phyloP scores from a whole-genome alignment of 2,329 filamentous ascomycete genomes.

The Xylariaceae sp. region DNA sequence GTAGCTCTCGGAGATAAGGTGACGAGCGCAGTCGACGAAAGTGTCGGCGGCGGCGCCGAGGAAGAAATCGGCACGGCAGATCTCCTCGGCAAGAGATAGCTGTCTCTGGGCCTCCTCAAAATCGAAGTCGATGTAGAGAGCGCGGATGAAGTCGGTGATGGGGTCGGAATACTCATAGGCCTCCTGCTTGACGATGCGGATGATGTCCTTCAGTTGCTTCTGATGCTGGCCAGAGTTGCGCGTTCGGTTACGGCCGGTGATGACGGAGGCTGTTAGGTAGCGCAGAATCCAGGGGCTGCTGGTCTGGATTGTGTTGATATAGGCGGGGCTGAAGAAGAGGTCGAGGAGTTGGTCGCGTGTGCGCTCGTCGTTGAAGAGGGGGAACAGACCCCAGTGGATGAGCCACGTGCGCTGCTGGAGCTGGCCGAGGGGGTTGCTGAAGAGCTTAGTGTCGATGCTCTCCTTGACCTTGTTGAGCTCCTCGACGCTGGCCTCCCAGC shows the following conservation, averaged over 20 bases:
- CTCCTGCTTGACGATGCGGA: constrained; percentile 94
- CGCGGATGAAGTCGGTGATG: constrained; percentile 93
- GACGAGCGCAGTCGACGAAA: constrained; percentile 90
- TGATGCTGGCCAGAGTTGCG: constrained; percentile 86
- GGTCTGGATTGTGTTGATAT: constrained; percentile 99
- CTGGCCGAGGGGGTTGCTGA: constrained; percentile 93
- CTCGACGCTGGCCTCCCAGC: constrained; percentile 92
- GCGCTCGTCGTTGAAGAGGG: constrained; percentile 95
- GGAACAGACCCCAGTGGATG: constrained; percentile 97
- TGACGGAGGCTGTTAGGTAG: constrained; percentile 90
- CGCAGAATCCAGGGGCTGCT: constrained; percentile 94
- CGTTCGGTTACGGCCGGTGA: constrained; percentile 79
- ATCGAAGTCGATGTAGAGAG: constrained; percentile 92
- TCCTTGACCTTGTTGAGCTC: constrained; percentile 89
- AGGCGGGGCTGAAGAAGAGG: constrained; percentile 92
- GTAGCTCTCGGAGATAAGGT: constrained; percentile 97
- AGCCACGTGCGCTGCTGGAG: constrained; percentile 96
- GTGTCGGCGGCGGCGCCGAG: constrained; percentile 76
- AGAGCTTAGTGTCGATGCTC: constrained; percentile 87
- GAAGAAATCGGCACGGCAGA: constrained; percentile 94
- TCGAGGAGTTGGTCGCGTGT: constrained; percentile 89
- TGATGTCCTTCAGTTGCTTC: constrained; percentile 97
- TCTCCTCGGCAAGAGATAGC: constrained; percentile 81
- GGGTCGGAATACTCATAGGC: constrained; percentile 96
- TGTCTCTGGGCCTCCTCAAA: constrained; percentile 94